Evolutionary conservation across 805 yeast genomes (phyloP).

Genomic region (Saturnispora diversa): DNA sequence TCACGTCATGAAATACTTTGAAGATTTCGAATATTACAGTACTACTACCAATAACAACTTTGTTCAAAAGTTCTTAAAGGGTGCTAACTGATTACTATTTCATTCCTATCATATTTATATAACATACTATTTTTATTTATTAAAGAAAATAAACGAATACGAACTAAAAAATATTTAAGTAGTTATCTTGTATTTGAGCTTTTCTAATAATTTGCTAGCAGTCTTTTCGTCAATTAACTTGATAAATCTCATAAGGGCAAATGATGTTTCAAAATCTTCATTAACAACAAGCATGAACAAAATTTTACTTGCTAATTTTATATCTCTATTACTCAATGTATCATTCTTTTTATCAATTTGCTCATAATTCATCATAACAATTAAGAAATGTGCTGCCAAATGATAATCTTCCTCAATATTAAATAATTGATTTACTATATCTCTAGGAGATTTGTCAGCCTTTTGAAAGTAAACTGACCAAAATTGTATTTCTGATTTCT

Average conservation of each 20-base stretch:
- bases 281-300: conserved; percentile 34
- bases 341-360: conserved; percentile 7
- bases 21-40: conserved; percentile 51
- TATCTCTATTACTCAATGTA: conserved; percentile 27
- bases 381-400: conserved; percentile 44
- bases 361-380: conserved; percentile 44
- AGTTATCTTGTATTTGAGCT: conserved; percentile 16
- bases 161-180: not conserved
- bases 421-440: conserved; percentile 34
- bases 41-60: conserved; percentile 52
- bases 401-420: conserved; percentile 34
- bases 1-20: conserved; percentile 76
- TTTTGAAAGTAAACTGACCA: conserved; percentile 43
- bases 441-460: conserved; percentile 37
- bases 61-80: conserved; percentile 66
- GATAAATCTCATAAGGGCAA: conserved; percentile 46
- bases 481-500: conserved; percentile 45
- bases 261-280: conserved; percentile 45
- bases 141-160: no score
- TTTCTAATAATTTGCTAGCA: conserved; percentile 32
- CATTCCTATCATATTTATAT: not conserved
- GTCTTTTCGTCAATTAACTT: conserved; percentile 37
- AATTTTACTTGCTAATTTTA: conserved; percentile 35
- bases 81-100: conserved; percentile 33
- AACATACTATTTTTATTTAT: conserved; percentile 4